Evolutionary conservation across 1,139 yeast species (phyloP).

Genomic region (Pichia sp.): DNA sequence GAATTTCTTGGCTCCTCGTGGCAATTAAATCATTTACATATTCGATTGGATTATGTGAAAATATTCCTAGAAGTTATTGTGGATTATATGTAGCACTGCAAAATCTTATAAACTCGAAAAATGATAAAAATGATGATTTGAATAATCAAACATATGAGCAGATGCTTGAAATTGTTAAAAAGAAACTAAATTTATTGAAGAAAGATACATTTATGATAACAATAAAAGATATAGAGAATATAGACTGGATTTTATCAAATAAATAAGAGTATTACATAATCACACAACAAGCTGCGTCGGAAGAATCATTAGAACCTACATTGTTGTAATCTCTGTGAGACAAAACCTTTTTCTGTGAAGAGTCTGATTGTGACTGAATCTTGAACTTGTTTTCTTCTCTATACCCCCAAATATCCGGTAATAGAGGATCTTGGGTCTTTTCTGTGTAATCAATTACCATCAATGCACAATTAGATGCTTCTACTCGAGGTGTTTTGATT

Average conservation of each 20-base stretch:
- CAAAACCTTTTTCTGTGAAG: no score
- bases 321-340: no score
- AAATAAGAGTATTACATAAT: conserved; percentile 24
- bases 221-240: no score
- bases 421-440: conserved; percentile 38
- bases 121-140: conserved; percentile 6
- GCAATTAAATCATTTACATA: conserved; percentile 30
- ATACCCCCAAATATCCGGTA: conserved; percentile 37
- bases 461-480: conserved; percentile 60
- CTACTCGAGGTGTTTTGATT: conserved; percentile 49
- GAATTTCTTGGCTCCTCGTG: conserved; percentile 2
- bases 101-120: conserved; percentile 1
- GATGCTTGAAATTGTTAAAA: conserved; percentile 12
- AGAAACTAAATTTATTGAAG: conserved; percentile 2
- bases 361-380: conserved; percentile 3
- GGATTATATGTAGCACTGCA: conserved; percentile 40
- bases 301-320: no score
- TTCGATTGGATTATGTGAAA: conserved; percentile 67
- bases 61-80: conserved; percentile 66
- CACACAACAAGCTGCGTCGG: conserved; percentile 29
- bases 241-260: no score
- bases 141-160: not conserved
- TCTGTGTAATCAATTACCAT: conserved; percentile 36
- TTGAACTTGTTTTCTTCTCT: conserved; percentile 28
- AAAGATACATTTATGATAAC: conserved; percentile 5